A percentile compares a stretch with the other conserved stretches of the same genome.
Evolutionary conservation across 345 rosid genomes (phyloP).

Genomic region (Moringa oleifera): DNA sequence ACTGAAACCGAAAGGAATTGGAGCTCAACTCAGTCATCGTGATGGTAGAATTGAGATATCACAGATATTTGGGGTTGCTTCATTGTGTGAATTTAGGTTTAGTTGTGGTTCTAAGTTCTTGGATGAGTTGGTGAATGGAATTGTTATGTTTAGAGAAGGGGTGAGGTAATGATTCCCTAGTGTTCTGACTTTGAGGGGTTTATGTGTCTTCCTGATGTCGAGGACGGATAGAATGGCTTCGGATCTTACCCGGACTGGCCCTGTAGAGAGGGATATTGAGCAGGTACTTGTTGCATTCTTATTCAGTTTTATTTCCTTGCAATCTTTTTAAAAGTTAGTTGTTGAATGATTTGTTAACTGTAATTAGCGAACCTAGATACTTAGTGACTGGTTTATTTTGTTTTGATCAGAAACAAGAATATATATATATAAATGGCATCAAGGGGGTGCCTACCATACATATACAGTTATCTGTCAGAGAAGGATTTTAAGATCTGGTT

Average conservation of each 20-base stretch:
- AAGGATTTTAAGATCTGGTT: too few relatives aligned
- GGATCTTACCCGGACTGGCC: slow-evolving; percentile 83
- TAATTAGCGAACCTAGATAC: not conserved
- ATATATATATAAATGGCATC: too few relatives aligned
- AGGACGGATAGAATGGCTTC: slow-evolving; percentile 78
- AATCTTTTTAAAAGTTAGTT: slow-evolving; percentile 1
- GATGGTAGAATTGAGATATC: slow-evolving; percentile 17
- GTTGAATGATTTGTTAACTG: not conserved
- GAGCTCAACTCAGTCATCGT: slow-evolving; percentile 15
- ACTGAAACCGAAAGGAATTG: slow-evolving; percentile 8
- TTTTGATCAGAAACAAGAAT: too few relatives aligned
- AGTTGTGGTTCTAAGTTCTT: slow-evolving; percentile 18
- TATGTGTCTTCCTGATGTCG: slow-evolving; percentile 27
- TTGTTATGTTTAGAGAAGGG: slow-evolving; percentile 34
- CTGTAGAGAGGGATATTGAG: slow-evolving; percentile 86
- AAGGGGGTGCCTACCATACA: too few relatives aligned
- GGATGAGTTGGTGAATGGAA: slow-evolving; percentile 28
- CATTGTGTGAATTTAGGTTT: slow-evolving; percentile 26
- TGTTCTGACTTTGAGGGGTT: slow-evolving; percentile 5
- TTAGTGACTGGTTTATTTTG: too few relatives aligned
- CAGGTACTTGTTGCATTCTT: slow-evolving; percentile 49
- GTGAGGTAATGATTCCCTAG: slow-evolving; percentile 13
- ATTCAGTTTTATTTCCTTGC: slow-evolving; percentile 1
- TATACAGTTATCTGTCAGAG: too few relatives aligned
- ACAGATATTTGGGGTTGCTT: slow-evolving; percentile 8